Conservation (phyloP, 1,284 basidiomycete species). For the Pterulicium gracile region DNA sequence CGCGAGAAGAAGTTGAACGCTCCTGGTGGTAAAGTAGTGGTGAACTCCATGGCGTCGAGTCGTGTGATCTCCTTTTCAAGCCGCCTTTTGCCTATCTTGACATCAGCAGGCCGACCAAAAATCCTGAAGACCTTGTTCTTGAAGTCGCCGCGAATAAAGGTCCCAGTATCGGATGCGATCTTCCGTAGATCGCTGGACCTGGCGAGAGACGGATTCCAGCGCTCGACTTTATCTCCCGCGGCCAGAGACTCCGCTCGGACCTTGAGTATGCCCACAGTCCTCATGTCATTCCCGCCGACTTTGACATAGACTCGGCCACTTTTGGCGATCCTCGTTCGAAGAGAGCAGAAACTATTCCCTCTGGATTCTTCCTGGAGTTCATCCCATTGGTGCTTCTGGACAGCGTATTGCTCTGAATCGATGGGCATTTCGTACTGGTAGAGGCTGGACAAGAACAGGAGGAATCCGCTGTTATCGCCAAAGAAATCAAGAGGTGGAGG, state of each 20-base stretch:
- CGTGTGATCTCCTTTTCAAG: neutral
- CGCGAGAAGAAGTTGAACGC: neutral
- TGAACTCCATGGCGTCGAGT: conserved; percentile 1
- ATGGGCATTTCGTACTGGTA: conserved; percentile 23
- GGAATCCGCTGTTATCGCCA: neutral
- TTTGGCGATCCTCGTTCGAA: conserved; percentile 15
- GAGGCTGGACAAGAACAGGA: neutral
- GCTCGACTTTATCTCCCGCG: conserved; percentile 33
- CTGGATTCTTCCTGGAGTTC: conserved; percentile 21
- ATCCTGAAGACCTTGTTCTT: neutral
- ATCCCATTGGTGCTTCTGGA: conserved; percentile 39
- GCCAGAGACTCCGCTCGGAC: conserved; percentile 45
- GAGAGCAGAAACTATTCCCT: conserved; percentile 20
- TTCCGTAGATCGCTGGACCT: neutral
- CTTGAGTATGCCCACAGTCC: conserved; percentile 41
- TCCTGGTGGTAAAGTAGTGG: neutral
- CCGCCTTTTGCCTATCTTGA: neutral
- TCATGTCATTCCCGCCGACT: conserved; percentile 27
- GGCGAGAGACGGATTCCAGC: conserved; percentile 29
- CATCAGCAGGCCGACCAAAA: neutral
- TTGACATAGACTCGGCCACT: neutral
- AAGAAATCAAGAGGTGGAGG: too few species aligned
- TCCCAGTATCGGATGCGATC: neutral
- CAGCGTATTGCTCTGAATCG: conserved; percentile 37
- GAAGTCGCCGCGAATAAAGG: neutral